Evolutionary conservation across 768 basidiomycete species (phyloP), one percentile per base, ranked within the genome.

Genomic region (Mycena olivaceomarginata): DNA sequence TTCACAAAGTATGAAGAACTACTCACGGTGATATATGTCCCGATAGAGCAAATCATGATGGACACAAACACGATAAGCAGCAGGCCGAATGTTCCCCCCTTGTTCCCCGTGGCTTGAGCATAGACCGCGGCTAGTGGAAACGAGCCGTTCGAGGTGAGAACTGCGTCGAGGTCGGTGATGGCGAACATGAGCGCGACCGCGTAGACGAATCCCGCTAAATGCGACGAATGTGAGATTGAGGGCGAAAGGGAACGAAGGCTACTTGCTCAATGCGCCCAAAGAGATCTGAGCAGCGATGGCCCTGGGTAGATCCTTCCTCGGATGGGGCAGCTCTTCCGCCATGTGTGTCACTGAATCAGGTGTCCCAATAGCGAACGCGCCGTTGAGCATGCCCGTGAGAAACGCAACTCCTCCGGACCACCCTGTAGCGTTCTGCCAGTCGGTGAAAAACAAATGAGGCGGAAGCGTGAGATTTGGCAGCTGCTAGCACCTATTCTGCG

Each of bases 331-430:
- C 69, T 78, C 77, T 57, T 78, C 77, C 45, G 77, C 77, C 43
- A 78, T 75, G 68, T 78, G 77, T 37, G 77, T 72, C 48, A 78
- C 71, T 15, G 77, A 74, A 51, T 78, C 77, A 5, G 77, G 77
- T n/a, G 77, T 78, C 60, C 77, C 77, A 37, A 78, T 78, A 13
- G 77, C 59, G 60, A 75, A 78, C 9, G 77, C 74, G 43, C 77
- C 77, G 74, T 78, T 78, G 60, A 78, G 74, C 77, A 78, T 78
- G 5, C 77, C 77, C 25, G 77, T 69, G 13, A 78, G 74, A 53
- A 78, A 78, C 41, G 74, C 77, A 45, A 78, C 74, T 37, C 77
- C 74, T 56, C 70, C 70, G 12, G 77, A 75, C 77, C 77, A 78
- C 25, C 77, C 77, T 41, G 77, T 78, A 57, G 62, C 48, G 40